phyloP scores from a whole-genome alignment of 2,329 filamentous ascomycete species.

The Eutypa lata region DNA sequence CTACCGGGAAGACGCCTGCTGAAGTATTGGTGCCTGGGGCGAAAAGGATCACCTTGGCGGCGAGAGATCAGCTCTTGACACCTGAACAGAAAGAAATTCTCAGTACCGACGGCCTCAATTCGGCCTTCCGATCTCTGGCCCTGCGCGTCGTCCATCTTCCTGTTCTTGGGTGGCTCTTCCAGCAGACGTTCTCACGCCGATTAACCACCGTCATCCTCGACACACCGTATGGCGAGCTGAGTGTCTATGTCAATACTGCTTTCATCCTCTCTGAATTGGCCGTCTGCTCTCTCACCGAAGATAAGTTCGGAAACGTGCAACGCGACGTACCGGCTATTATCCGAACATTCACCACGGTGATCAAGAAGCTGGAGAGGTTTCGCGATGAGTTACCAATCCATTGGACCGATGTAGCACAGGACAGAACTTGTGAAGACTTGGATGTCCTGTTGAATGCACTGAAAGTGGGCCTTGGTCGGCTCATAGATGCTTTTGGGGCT shows the following conservation, averaged over 20 bases:
- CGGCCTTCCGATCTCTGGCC: conserved; percentile 46
- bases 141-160: conserved; percentile 43
- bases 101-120: conserved; percentile 45
- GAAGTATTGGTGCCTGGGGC: conserved; percentile 50
- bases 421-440: conserved; percentile 61
- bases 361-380: conserved; percentile 68
- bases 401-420: conserved; percentile 73
- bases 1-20: conserved; percentile 45
- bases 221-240: conserved; percentile 66
- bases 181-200: conserved; percentile 63
- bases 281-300: conserved; percentile 72
- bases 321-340: conserved; percentile 74
- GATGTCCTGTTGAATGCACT: conserved; percentile 65
- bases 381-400: conserved; percentile 58
- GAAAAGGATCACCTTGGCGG: conserved; percentile 45
- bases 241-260: conserved; percentile 68
- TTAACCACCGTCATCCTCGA: conserved; percentile 69
- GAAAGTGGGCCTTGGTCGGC: conserved; percentile 59
- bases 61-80: conserved; percentile 46
- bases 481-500: conserved; percentile 70
- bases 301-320: conserved; percentile 83
- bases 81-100: conserved; percentile 54
- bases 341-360: conserved; percentile 65
- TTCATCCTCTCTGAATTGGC: conserved; percentile 67
- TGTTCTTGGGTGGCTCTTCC: conserved; percentile 65